These are phyloP conservation scores for Neurospora discreta DNA, from an alignment of 495 filamentous ascomycete genomes.

Conservation along the genomic window DNA sequence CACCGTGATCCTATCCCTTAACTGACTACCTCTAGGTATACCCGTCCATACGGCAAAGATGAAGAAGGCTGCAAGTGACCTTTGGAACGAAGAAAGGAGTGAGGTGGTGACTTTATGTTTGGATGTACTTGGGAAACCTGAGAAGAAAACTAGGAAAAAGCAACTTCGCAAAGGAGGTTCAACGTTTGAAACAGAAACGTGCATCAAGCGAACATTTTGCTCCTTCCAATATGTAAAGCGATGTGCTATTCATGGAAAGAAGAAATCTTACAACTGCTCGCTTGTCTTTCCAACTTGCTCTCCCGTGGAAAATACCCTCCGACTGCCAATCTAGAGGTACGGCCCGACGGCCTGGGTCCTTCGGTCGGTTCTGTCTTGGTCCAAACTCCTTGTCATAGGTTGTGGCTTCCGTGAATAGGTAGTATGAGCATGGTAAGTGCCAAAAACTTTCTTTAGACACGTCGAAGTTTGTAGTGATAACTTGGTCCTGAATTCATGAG, in stretches of 20 bases:
- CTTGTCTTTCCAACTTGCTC: background rate
- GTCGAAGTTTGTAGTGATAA: background rate
- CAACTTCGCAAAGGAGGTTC: background rate
- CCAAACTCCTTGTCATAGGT: background rate
- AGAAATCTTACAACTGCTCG: background rate
- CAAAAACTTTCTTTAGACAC: background rate
- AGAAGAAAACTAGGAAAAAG: background rate
- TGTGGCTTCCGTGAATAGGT: background rate
- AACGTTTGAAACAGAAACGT: background rate
- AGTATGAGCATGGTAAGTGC: background rate
- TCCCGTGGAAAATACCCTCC: background rate
- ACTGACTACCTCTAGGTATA: too few species aligned
- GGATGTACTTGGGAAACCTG: background rate
- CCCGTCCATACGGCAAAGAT: too few species aligned
- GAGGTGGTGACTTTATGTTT: background rate
- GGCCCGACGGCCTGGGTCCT: background rate
- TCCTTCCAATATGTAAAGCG: background rate
- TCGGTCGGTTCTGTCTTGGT: background rate
- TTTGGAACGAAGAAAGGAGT: too few species aligned
- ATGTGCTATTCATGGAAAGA: background rate
- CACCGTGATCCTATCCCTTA: too few species aligned
- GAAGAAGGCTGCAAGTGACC: too few species aligned
- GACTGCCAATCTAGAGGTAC: background rate
- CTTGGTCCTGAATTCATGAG: background rate
- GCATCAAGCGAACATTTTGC: background rate